Base-by-base conservation (phyloP, 495 filamentous ascomycete species). In the Penicillium antarcticum region DNA sequence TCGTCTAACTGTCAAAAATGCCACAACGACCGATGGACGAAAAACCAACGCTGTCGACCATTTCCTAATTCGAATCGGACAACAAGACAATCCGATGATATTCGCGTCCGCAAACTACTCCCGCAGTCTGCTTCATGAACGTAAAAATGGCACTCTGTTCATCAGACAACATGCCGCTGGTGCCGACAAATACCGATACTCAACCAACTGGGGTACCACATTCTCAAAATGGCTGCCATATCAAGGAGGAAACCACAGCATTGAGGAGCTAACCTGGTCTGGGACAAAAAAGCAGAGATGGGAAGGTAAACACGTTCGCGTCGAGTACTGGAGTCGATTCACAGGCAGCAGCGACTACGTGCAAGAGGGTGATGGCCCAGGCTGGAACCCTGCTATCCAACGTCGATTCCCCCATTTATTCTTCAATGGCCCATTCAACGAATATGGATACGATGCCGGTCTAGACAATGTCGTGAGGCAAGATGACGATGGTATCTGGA, bases 401-500 rank as follows among this genome's bases (percentile, higher is more conserved):
- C 73, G 86, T 17, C 75, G 77, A 7, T 84, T 81, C 51, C 86
- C 86, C 6, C 83, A 88, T 63, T 63, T 88, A 35, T 87, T 75
- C 67, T 71, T 83, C 46, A 79, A 87, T 35, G 86, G 86, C 0
- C 74, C 79, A 1, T 88, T 79, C 66, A 88, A 88, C 54, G 70
- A 83, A 46, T 88, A 80, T 56, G 84, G 86, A 23, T 88, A 80
- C 57, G 86, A 88, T 67, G 74, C 79, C 1, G 86, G 86, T 2
- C 45, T 87, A 35, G 62, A 74, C 4, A 83, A 84, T 33, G 57
- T 70, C 14, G 79, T 87, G 63, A 63, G 74, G 33, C 74, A 83
- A 45, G 69, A 80, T 24, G 58, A 60, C 1, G 72, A 81, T 57
- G 80, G 80, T 10, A 68, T 69, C 6, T 88, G 85, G 85, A 69